Conservation (phyloP, 2,329 filamentous ascomycete genomes). For the Trichoderma sp. region DNA sequence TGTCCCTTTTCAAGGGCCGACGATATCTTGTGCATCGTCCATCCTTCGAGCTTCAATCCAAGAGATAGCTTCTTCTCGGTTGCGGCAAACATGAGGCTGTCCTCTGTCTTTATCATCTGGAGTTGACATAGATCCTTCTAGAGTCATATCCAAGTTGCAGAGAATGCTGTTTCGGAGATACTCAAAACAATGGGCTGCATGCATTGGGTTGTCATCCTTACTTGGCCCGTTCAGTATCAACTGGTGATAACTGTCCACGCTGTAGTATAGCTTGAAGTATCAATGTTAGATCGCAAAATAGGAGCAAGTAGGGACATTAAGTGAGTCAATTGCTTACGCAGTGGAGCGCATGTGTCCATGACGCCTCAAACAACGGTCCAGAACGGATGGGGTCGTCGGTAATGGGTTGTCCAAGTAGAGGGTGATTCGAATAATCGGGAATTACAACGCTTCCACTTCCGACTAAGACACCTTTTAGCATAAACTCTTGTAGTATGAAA, state of each 20-base stretch:
- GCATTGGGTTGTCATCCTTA: neutral
- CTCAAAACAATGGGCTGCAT: slow-evolving; percentile 10
- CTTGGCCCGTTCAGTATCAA: neutral
- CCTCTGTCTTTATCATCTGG: slow-evolving; percentile 10
- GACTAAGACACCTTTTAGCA: neutral
- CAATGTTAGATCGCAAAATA: neutral
- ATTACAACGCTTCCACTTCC: slow-evolving; percentile 1
- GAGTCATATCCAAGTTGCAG: slow-evolving; percentile 4
- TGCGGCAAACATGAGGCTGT: slow-evolving; percentile 8
- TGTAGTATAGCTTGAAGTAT: neutral
- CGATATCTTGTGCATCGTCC: slow-evolving; percentile 11
- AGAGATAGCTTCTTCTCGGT: slow-evolving; percentile 1
- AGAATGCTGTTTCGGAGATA: slow-evolving; percentile 13
- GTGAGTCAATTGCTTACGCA: neutral
- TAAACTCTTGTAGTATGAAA: neutral
- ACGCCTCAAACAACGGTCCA: slow-evolving; percentile 2
- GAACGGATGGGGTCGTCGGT: slow-evolving; percentile 4
- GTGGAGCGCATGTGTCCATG: slow-evolving; percentile 7
- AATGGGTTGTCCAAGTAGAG: neutral
- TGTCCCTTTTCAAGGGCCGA: neutral
- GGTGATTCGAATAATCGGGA: neutral
- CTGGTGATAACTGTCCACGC: slow-evolving; percentile 9
- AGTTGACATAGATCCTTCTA: slow-evolving; percentile 9
- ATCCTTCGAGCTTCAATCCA: slow-evolving; percentile 9
- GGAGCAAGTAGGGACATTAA: neutral